These are phyloP conservation scores for Penicillium nordicum DNA, from an alignment of 2,329 filamentous ascomycete species.

Conservation along the genomic window DNA sequence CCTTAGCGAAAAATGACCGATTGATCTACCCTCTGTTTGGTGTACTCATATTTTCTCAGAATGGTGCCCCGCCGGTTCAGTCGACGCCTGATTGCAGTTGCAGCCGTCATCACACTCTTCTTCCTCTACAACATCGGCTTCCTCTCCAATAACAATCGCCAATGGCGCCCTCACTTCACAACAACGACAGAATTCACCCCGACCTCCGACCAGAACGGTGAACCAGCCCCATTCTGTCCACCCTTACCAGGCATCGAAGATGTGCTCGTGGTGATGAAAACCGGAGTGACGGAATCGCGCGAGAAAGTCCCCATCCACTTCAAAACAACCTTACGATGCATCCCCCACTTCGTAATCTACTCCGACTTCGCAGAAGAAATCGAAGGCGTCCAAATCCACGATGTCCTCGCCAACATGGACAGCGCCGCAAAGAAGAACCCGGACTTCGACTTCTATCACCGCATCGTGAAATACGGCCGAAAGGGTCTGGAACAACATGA, in stretches of 20 bases:
- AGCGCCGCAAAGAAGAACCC: conserved; percentile 36
- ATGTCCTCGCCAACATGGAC: conserved; percentile 49
- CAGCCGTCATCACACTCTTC: conserved; percentile 56
- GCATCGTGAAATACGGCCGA: conserved; percentile 44
- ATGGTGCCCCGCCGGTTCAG: conserved; percentile 44
- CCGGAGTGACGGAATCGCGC: conserved; percentile 56
- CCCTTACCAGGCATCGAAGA: conserved; percentile 46
- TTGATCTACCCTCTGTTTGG: conserved; percentile 11
- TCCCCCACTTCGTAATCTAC: conserved; percentile 56
- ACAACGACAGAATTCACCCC: conserved; percentile 6
- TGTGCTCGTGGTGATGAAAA: conserved; percentile 56
- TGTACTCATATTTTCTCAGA: conserved; percentile 7
- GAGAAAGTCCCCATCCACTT: conserved; percentile 56
- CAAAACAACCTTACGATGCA: conserved; percentile 53
- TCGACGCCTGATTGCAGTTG: conserved; percentile 43
- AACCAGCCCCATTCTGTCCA: conserved; percentile 27
- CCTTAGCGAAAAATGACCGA: conserved; percentile 10
- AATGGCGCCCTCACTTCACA: conserved; percentile 13
- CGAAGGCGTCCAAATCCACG: conserved; percentile 49
- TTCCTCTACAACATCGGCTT: conserved; percentile 57
- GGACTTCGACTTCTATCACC: conserved; percentile 54
- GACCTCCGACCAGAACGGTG: conserved; percentile 9
- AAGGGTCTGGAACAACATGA: conserved; percentile 41
- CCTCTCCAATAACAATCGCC: conserved; percentile 45
- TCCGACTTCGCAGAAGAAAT: conserved; percentile 57